These are phyloP conservation scores for Mucor plumbeus DNA, from an alignment of 371 early-diverging fungal genomes.

Conservation along the genomic window DNA sequence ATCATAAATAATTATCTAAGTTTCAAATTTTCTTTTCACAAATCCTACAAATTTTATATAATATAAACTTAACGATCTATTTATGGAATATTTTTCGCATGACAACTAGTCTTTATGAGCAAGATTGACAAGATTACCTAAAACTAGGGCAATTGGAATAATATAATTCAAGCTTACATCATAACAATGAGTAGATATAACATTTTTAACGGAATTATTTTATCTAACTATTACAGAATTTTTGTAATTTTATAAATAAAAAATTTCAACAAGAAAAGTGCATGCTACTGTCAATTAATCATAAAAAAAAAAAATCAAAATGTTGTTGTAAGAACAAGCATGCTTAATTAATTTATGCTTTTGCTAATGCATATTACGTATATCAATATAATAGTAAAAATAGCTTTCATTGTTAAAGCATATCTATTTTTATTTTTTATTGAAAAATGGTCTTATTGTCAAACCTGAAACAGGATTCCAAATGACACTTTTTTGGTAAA, in stretches of 20 bases:
- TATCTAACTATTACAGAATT: background rate
- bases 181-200: background rate
- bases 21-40: background rate
- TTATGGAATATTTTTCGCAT: background rate
- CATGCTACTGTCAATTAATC: background rate
- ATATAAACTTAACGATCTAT: background rate
- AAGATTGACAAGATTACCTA: background rate
- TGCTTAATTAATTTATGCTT: background rate
- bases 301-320: background rate
- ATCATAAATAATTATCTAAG: background rate
- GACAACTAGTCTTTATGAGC: background rate
- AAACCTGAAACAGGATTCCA: no score
- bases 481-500: no score
- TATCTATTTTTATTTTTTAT: no score
- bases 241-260: background rate
- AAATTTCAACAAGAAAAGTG: background rate
- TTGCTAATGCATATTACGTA: background rate
- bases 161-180: background rate
- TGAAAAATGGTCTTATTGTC: no score
- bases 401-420: no score
- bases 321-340: background rate
- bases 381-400: background rate
- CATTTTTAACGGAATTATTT: background rate
- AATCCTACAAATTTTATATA: background rate
- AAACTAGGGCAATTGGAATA: background rate